phyloP scores from a whole-genome alignment of 768 basidiomycete species.

The Tulasnella sp. region DNA sequence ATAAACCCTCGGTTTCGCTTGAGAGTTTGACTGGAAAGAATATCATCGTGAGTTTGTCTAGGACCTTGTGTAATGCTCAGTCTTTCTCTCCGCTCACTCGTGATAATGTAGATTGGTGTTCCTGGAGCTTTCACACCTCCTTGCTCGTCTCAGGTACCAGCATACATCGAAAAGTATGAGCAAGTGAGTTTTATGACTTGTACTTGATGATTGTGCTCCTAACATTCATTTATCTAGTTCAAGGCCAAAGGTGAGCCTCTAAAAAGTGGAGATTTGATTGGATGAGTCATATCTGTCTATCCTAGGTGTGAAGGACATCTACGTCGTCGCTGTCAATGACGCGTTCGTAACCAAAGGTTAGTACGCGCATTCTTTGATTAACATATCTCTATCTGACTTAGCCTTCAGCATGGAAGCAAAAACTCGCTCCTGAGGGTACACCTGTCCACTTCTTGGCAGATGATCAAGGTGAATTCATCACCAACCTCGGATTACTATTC shows the following conservation, averaged over 20 bases:
- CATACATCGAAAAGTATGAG: slow-evolving; percentile 16
- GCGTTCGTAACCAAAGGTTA: slow-evolving; percentile 50
- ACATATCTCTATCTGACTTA: not conserved
- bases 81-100: not conserved
- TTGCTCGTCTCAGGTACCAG: slow-evolving; percentile 49
- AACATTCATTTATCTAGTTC: slow-evolving; percentile 32
- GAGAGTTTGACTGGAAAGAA: slow-evolving; percentile 36
- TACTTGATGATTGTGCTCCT: not conserved
- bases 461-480: slow-evolving; percentile 43
- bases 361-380: slow-evolving; percentile 21
- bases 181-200: slow-evolving; percentile 1
- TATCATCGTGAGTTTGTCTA: slow-evolving; percentile 38
- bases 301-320: slow-evolving; percentile 28
- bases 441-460: slow-evolving; percentile 51
- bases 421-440: slow-evolving; percentile 43
- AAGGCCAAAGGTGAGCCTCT: slow-evolving; percentile 61
- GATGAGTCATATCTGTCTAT: not conserved
- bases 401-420: slow-evolving; percentile 50
- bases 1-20: slow-evolving; percentile 2
- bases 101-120: slow-evolving; percentile 47
- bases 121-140: slow-evolving; percentile 67
- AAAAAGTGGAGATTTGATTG: slow-evolving; percentile 19
- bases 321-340: slow-evolving; percentile 68
- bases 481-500: slow-evolving; percentile 44
- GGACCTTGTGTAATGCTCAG: not conserved